Base-by-base conservation (phyloP, 345 rosid genomes). In the Lepidium aucheri region DNA sequence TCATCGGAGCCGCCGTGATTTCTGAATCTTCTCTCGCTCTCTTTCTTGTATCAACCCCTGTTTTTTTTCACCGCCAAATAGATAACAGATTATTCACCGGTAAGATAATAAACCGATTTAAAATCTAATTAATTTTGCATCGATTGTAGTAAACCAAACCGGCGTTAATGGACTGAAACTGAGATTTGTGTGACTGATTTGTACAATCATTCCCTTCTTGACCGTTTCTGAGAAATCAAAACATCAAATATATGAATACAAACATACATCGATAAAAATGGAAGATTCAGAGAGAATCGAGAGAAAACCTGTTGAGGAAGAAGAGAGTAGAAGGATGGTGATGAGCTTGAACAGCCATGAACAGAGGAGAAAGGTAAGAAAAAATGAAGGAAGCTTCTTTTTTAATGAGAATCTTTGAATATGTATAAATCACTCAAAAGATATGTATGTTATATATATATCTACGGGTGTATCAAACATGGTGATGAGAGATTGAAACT, bases 281-380 rank as follows among this genome's bases (percentile, higher is more conserved):
- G 2, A 32, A 32, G 0, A 42, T 12, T 60, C 13, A 61, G 5
- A 35, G 26, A 59, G 53, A 26, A 22, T 17, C 40, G 9, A 17
- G 38, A 14, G 45, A 47, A 14, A 49, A 86, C 92, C 86, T 87
- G 83, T 87, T 84, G 59, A 90, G 78, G 63, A 90, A 82, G 58
- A 90, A 88, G 67, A 82, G 56, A 66, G 89, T 90, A 1, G 92
- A 85, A 58, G 90, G 95, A 58, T 88, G 92, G 74, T 90, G 89
- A 66, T 84, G 95, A 83, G 95, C 87, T 78, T 90, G 95, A 68
- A 90, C 86, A 42, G 97, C 97, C 97, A 90, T 90, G 78, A 50
- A 51, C 45, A 70, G 65, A 60, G 38, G 42, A 60, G 68, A 43
- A 43, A 34, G 13, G 36, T 7, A 16, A 56, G 4, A 35, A 30